Base-by-base conservation (phyloP, 1,284 basidiomycete species). In the Rhodofomes roseus region DNA sequence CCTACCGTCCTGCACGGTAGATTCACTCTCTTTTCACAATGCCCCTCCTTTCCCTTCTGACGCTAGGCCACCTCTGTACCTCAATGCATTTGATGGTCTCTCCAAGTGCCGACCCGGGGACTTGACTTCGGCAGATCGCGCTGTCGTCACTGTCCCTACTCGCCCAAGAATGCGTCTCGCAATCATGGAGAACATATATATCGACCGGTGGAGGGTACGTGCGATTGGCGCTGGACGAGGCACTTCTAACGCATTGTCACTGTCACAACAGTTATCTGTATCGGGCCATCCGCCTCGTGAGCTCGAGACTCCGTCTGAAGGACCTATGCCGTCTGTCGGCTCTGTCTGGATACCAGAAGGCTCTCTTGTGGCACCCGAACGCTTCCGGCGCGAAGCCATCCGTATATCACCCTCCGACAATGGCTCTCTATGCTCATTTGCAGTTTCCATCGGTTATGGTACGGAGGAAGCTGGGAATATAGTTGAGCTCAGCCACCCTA, bases 331-430 rank as follows among this genome's bases (percentile, higher is more conserved):
- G 16, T 25, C 52, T 29, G 20, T 52, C 4, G 14, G 46, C 2
- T 52, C 66, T 55, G 63, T 70, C 29, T 86, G 83, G 84, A 74
- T 77, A 16, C 74, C 83, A 39, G 81, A 83, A 68, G 83, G 83
- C 16, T 83, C 81, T 5, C 66, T 81, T 46, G 78, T 80, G 59
- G 71, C 79, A 56, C 77, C 77, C 12, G 74, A 76, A 34, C 67
- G 65, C 40, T 77, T 82, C 61, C 69, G 68, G 54, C 66, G 67
- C 43, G n/a, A n/a, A n/a, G n/a, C n/a, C n/a, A n/a, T n/a, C n/a
- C n/a, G n/a, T n/a, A n/a, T n/a, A n/a, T n/a, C n/a, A n/a, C 62
- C 70, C 16, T 16, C 16, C 25, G 46, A 25, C 46, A 29, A 5
- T 27, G 7, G 44, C 23, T n/a, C n/a, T n/a, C n/a, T n/a, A n/a